These are phyloP conservation scores for Corylus avellana DNA, from an alignment of 306 rosid genomes.

Conservation along the genomic window DNA sequence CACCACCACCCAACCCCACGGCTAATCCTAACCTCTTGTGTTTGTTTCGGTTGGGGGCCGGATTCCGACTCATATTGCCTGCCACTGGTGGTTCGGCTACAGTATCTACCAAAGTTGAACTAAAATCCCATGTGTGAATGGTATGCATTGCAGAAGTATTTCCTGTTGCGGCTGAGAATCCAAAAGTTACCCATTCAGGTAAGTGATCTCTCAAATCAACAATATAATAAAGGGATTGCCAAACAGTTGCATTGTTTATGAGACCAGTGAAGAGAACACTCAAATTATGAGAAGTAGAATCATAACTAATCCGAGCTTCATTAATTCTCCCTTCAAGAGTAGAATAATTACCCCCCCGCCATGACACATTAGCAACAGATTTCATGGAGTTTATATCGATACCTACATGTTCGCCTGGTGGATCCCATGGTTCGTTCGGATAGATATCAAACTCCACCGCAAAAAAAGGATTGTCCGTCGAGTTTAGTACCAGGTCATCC, in stretches of 20 bases:
- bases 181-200: conserved; percentile 32
- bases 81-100: neutral
- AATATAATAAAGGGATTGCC: neutral
- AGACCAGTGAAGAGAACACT: no score
- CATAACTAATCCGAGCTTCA: no score
- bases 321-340: no score
- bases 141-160: neutral
- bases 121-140: neutral
- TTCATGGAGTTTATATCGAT: no score
- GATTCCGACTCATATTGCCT: neutral
- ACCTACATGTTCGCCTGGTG: no score
- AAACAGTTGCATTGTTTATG: neutral
- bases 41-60: neutral
- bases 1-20: neutral
- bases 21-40: neutral
- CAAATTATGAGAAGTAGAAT: no score
- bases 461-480: no score
- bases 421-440: no score
- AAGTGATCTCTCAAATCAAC: conserved; percentile 31
- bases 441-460: no score
- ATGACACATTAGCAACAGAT: no score
- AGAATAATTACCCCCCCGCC: no score
- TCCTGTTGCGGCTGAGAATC: conserved; percentile 30
- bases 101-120: neutral
- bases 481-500: no score